phyloP scores from a whole-genome alignment of 129 eudicot genomes.

The Erigeron canadensis region DNA sequence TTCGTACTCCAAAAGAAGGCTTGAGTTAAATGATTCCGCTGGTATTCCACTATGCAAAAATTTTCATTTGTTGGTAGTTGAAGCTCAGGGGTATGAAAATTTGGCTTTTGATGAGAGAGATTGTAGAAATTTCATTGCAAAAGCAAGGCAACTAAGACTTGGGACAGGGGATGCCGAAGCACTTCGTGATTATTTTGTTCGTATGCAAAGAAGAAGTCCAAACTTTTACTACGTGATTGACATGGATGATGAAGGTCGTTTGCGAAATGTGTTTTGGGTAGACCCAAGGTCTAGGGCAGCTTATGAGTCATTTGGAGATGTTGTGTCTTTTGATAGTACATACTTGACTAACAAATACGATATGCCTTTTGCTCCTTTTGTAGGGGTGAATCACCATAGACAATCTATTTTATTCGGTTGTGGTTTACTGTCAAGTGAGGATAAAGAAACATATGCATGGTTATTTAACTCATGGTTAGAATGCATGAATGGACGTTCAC shows the following conservation, averaged over 20 bases:
- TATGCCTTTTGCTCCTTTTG: too few relatives aligned
- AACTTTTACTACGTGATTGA: background rate
- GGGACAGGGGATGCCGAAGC: background rate
- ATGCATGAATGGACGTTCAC: background rate
- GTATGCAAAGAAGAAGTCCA: background rate
- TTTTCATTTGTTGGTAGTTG: background rate
- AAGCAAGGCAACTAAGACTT: background rate
- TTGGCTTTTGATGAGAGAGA: background rate
- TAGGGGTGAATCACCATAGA: too few relatives aligned
- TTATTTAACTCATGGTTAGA: background rate
- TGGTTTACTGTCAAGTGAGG: too few relatives aligned
- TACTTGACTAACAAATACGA: too few relatives aligned
- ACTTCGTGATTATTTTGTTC: too few relatives aligned
- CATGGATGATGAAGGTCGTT: slow-evolving; percentile 5
- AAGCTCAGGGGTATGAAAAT: background rate
- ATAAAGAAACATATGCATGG: background rate
- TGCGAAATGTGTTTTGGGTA: background rate
- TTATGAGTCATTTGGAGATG: background rate
- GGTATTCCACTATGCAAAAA: background rate
- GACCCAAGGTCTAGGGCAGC: background rate
- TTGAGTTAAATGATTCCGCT: background rate
- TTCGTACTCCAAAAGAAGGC: too few relatives aligned
- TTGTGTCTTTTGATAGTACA: background rate
- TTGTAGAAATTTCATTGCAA: background rate
- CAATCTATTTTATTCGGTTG: too few relatives aligned